Conservation (phyloP, 2,329 filamentous ascomycete species). For the Neophaeococcomyces mojaviensis region DNA sequence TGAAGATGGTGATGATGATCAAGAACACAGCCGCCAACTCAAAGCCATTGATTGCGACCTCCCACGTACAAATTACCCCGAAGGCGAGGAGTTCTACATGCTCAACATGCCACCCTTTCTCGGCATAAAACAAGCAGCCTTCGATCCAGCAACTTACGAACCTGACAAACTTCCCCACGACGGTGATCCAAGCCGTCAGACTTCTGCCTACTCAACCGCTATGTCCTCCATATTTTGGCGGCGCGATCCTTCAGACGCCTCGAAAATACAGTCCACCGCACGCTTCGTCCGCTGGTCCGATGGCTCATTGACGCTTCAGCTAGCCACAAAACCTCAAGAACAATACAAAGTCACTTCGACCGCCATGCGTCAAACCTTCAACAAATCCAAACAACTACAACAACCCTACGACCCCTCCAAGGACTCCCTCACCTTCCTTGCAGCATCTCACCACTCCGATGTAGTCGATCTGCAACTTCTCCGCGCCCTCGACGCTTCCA, state of each 20-base stretch:
- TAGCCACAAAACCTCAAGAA: conserved; percentile 53
- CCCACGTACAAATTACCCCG: conserved; percentile 50
- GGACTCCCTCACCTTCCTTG: conserved; percentile 58
- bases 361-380: conserved; percentile 45
- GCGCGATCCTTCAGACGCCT: conserved; percentile 51
- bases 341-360: conserved; percentile 55
- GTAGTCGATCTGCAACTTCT: conserved; percentile 53
- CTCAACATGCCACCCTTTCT: conserved; percentile 58
- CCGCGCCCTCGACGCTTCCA: conserved; percentile 54
- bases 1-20: conserved; percentile 36
- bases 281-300: conserved; percentile 61
- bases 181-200: conserved; percentile 40
- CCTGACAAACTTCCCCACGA: conserved; percentile 49
- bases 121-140: conserved; percentile 54
- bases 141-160: conserved; percentile 54
- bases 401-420: conserved; percentile 46
- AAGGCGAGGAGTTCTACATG: conserved; percentile 54
- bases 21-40: conserved; percentile 38
- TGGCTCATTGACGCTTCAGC: conserved; percentile 57
- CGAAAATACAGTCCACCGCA: conserved; percentile 56
- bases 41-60: conserved; percentile 31
- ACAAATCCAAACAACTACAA: conserved; percentile 19
- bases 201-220: conserved; percentile 56
- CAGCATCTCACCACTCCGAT: conserved; percentile 48
- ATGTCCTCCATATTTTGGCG: conserved; percentile 60